Conservation (phyloP, 148 eudicot genomes). For the Rhododendron ovatum region DNA sequence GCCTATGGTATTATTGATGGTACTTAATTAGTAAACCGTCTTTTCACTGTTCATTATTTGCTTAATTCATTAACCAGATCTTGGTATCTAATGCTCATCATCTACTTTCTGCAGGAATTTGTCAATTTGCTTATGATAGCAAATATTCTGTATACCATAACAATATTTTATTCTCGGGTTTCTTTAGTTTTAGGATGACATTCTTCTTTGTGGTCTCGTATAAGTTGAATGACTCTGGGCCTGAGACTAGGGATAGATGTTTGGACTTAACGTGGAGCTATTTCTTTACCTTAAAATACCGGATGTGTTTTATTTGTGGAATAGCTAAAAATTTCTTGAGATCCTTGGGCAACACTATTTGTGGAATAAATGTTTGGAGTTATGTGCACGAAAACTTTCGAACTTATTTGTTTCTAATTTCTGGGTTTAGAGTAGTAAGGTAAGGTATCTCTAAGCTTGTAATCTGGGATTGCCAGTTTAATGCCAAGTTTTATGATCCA, state of each 20-base stretch:
- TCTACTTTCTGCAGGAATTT: slow-evolving; percentile 4
- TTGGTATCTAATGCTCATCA: not conserved
- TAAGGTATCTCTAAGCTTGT: not conserved
- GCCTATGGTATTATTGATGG: not conserved
- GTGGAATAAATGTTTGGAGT: not conserved
- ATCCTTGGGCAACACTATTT: not conserved
- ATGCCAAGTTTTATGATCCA: too few relatives aligned
- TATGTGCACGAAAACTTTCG: not conserved
- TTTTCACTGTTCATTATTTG: not conserved
- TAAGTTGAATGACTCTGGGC: not conserved
- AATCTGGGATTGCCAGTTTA: not conserved
- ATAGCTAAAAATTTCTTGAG: not conserved
- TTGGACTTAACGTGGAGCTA: not conserved
- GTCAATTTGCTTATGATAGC: not conserved
- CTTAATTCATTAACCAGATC: too few relatives aligned
- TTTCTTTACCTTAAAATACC: not conserved
- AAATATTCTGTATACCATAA: not conserved
- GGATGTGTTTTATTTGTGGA: not conserved
- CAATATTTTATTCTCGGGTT: not conserved
- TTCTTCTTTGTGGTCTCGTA: not conserved
- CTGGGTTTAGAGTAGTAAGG: not conserved
- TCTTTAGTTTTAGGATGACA: not conserved
- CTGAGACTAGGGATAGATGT: not conserved
- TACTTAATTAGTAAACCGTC: not conserved
- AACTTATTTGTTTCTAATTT: not conserved